Conservation (phyloP, 148 eudicot genomes). For the Camellia granthamiana region DNA sequence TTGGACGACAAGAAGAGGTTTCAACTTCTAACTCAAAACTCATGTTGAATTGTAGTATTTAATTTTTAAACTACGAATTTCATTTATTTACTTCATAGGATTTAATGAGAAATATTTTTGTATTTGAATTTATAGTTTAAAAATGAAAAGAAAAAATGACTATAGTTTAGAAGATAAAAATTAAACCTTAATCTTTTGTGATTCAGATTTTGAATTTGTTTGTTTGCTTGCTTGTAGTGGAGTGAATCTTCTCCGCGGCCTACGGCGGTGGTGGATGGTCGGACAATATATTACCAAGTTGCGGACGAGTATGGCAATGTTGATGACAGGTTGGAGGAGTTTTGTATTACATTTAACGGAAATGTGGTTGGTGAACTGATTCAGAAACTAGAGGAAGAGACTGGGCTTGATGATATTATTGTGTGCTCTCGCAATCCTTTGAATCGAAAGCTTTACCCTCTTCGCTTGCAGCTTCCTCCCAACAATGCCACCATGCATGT, state of each 20-base stretch:
- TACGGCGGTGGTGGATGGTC: constrained; percentile 9
- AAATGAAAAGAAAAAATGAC: no score
- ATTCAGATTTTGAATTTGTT: not conserved
- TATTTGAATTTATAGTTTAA: no score
- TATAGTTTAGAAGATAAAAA: no score
- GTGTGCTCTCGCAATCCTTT: constrained; percentile 38
- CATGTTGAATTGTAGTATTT: no score
- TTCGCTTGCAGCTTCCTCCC: constrained; percentile 48
- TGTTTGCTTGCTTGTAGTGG: constrained; percentile 10
- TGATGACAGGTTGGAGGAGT: constrained; percentile 34
- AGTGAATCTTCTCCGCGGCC: constrained; percentile 17
- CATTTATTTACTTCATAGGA: no score
- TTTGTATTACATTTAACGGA: constrained; percentile 33
- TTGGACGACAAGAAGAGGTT: no score
- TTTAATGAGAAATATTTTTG: no score
- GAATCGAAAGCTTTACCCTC: constrained; percentile 42
- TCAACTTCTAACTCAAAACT: no score
- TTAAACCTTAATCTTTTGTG: not conserved
- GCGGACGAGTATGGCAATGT: constrained; percentile 38
- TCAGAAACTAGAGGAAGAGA: constrained; percentile 29
- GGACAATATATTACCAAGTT: constrained; percentile 34
- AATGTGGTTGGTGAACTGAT: constrained; percentile 29
- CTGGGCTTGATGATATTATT: constrained; percentile 27
- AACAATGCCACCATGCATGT: constrained; percentile 39
- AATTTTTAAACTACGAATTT: no score